phyloP scores from a whole-genome alignment of 768 basidiomycete species.

The Coprinopsis sp. region DNA sequence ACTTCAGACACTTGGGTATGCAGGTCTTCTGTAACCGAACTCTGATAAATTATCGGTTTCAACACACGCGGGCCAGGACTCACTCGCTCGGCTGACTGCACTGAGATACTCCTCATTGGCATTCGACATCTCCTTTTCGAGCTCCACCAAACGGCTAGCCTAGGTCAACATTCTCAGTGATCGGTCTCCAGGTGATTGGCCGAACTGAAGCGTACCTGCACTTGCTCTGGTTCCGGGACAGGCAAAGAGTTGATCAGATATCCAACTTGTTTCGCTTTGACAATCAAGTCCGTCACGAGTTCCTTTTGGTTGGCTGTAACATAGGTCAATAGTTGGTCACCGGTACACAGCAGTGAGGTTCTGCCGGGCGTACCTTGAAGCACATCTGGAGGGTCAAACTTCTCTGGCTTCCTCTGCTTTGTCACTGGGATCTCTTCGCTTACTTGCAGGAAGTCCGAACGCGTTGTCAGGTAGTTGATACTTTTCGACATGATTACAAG shows the following conservation, averaged over 20 bases:
- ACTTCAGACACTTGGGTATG: conserved; percentile 58
- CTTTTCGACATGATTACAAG: conserved; percentile 85
- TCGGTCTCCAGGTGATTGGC: not conserved
- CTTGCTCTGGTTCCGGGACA: conserved; percentile 71
- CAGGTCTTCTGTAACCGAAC: conserved; percentile 43
- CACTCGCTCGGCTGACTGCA: conserved; percentile 75
- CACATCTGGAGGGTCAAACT: conserved; percentile 65
- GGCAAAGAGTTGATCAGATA: conserved; percentile 78
- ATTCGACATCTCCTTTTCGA: conserved; percentile 66
- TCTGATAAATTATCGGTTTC: not conserved
- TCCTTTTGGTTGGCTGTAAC: conserved; percentile 74
- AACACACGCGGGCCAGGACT: conserved; percentile 23
- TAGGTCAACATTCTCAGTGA: conserved; percentile 19
- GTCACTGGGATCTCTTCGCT: conserved; percentile 79
- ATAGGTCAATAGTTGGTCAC: not conserved
- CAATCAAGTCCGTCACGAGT: conserved; percentile 75
- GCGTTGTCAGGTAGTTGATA: conserved; percentile 73
- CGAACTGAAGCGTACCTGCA: conserved; percentile 46
- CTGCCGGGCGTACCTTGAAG: conserved; percentile 56
- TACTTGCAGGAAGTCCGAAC: conserved; percentile 75
- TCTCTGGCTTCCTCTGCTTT: conserved; percentile 67
- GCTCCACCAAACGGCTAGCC: conserved; percentile 59
- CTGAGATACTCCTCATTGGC: conserved; percentile 74
- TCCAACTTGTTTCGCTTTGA: conserved; percentile 88
- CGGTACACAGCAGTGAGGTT: not conserved